Evolutionary conservation across 495 filamentous ascomycete species (phyloP), one percentile per base, ranked within the genome.

Genomic region (Letharia columbiana): DNA sequence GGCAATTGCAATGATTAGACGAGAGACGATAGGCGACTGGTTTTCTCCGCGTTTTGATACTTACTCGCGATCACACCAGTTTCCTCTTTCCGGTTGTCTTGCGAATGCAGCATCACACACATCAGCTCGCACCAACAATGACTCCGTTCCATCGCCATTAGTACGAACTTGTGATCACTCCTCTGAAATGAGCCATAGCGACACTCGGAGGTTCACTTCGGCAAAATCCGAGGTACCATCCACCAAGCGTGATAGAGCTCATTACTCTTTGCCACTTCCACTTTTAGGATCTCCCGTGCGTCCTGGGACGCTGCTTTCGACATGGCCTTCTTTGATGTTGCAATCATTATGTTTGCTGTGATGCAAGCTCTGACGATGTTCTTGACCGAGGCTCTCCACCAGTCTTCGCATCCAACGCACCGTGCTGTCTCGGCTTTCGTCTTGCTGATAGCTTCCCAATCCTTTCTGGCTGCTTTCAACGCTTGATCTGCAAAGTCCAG

Each of bases 281-380:
- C 65, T 12, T 63, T 66, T 10, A 73, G 45, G 4, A 63, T 17
- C 9, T 70, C 63, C 18, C 39, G 44, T 10, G 54, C 28, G 18
- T 45, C 20, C 37, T 39, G n/a, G 17, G 57, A 52, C 10, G 42
- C 45, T 31, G 45, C 44, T 3, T 63, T 68, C 8, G 39, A 49
- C 20, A 69, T 20, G 31, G 50, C 67, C 28, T 69, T 69, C 63
- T 82, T 83, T 20, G 88, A 74, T 2, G 76, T 81, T 23, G 80
- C 78, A 39, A 91, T 80, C 5, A 84, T 81, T 65, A 91, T 83
- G 50, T 83, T 87, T 0, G 85, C 78, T 23, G 85, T 84, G 61
- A 92, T 90, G 67, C 85, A 87, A 13, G 85, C 84, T 66, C 81
- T 82, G 73, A 87, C 75, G 42, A 81, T 80, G 62, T 86, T 78